A percentile compares a stretch with the other conserved stretches of the same genome.
These are phyloP conservation scores for Aspergillus pseudonomiae DNA, from an alignment of 2,329 filamentous ascomycete genomes.

Conservation along the genomic window DNA sequence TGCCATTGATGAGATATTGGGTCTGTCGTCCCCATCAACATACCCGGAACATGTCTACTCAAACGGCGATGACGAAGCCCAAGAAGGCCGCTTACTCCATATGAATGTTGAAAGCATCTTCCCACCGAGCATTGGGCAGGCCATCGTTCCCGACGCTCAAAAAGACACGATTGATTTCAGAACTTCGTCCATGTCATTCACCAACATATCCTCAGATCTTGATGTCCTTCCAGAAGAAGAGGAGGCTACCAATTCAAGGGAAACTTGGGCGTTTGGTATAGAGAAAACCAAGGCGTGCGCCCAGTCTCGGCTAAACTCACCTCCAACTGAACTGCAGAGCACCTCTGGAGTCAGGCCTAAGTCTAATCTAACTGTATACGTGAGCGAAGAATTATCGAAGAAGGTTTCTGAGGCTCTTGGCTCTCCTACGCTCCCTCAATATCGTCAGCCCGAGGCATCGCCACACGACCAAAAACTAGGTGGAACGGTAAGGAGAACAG, in stretches of 20 bases:
- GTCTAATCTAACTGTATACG: slow-evolving; percentile 34
- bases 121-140: slow-evolving; percentile 36
- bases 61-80: slow-evolving; percentile 18
- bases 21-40: slow-evolving; percentile 32
- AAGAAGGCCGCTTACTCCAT: slow-evolving; percentile 16
- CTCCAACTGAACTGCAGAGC: slow-evolving; percentile 11
- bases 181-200: slow-evolving; percentile 47
- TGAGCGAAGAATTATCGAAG: slow-evolving; percentile 37
- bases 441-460: slow-evolving; percentile 20
- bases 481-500: slow-evolving; percentile 18
- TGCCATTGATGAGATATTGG: slow-evolving; percentile 46
- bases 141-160: slow-evolving; percentile 47
- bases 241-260: slow-evolving; percentile 38
- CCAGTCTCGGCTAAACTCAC: slow-evolving; percentile 21
- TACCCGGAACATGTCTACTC: slow-evolving; percentile 37
- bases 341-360: slow-evolving; percentile 22
- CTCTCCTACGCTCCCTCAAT: slow-evolving; percentile 43
- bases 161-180: slow-evolving; percentile 39
- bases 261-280: slow-evolving; percentile 31
- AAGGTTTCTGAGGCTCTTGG: slow-evolving; percentile 51
- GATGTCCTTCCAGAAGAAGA: slow-evolving; percentile 52
- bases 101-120: slow-evolving; percentile 34
- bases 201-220: slow-evolving; percentile 42
- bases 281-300: slow-evolving; percentile 22
- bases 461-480: slow-evolving; percentile 20